Evolutionary conservation across 176 grass and related monocot species (phyloP).

Genomic region (Triticum urartu): DNA sequence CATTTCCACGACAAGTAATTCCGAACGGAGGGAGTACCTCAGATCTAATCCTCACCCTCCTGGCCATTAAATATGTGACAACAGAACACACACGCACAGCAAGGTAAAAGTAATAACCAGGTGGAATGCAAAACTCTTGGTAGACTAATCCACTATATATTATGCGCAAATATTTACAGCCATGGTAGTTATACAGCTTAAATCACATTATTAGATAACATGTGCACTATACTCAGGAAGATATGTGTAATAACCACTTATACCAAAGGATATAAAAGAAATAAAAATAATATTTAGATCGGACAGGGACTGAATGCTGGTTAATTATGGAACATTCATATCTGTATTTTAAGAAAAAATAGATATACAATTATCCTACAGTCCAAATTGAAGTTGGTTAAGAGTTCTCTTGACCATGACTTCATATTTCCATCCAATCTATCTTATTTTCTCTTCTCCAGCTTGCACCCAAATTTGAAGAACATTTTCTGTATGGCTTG

Average conservation of each 20-base stretch:
- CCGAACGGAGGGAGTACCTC: too few relatives aligned
- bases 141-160: too few relatives aligned
- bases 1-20: too few relatives aligned
- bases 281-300: neutral
- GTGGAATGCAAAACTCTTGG: too few relatives aligned
- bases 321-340: neutral
- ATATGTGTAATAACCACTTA: neutral
- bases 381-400: neutral
- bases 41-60: too few relatives aligned
- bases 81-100: too few relatives aligned
- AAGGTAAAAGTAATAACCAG: too few relatives aligned
- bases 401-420: neutral
- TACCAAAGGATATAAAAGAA: neutral
- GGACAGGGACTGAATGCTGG: neutral
- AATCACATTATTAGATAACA: too few relatives aligned
- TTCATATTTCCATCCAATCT: neutral
- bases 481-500: neutral
- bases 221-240: too few relatives aligned
- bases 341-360: neutral
- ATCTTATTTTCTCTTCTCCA: neutral
- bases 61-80: too few relatives aligned
- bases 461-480: neutral
- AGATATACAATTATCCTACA: neutral
- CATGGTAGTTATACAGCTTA: too few relatives aligned
- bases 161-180: too few relatives aligned